Evolutionary conservation across 495 filamentous ascomycete genomes (phyloP).

Genomic region (Pyrenula aspistea): DNA sequence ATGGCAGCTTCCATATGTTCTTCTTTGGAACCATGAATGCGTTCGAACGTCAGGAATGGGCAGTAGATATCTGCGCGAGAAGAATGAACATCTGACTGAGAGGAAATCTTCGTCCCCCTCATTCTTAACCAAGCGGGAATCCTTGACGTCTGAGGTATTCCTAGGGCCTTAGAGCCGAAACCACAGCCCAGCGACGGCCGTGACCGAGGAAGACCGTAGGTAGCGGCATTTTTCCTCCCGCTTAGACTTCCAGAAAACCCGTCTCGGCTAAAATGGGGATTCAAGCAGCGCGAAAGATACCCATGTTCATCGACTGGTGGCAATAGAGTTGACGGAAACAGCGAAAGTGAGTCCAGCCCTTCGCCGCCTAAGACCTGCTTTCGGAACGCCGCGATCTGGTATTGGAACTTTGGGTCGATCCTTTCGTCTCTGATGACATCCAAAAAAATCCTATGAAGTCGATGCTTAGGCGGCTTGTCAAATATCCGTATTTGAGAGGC

Average conservation of each 20-base stretch:
- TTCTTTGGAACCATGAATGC: not conserved
- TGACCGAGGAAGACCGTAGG: not conserved
- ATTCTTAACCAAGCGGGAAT: not conserved
- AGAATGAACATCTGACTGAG: not conserved
- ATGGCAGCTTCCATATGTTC: not conserved
- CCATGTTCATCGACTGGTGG: not conserved
- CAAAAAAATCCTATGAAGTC: not conserved
- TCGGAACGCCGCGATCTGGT: not conserved
- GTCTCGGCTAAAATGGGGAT: not conserved
- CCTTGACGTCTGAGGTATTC: not conserved
- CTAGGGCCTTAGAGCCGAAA: not conserved
- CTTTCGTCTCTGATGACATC: not conserved
- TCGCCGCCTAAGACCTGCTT: not conserved
- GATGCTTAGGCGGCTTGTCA: not conserved
- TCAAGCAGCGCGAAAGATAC: not conserved
- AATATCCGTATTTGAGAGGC: not conserved
- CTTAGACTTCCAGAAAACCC: not conserved
- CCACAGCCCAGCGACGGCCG: not conserved
- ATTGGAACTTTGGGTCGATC: not conserved
- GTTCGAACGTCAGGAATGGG: not conserved
- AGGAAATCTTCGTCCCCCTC: not conserved
- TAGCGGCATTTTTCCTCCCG: not conserved
- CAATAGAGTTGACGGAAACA: not conserved
- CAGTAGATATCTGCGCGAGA: not conserved
- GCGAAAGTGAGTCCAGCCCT: not conserved